Percentiles rank a stretch among this genome's conserved stretches.
phyloP scores from a whole-genome alignment of 192 early-diverging fungal genomes.

The Phycomyces blakesleeanus region DNA sequence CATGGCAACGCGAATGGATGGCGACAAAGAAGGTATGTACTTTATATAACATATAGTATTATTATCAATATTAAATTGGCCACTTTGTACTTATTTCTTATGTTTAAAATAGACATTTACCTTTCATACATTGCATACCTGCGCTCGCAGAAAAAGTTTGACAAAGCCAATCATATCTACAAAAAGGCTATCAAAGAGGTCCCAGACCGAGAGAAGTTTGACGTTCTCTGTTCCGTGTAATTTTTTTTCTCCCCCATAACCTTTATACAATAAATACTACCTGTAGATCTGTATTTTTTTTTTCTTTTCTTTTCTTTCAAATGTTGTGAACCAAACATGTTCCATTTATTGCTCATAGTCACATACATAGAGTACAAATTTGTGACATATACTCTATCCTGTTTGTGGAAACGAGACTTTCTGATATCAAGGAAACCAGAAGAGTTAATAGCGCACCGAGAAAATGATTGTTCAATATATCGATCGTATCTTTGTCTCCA shows the following conservation, averaged over 20 bases:
- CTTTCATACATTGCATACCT: slow-evolving; percentile 37
- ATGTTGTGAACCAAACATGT: too few relatives aligned
- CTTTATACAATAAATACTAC: background rate
- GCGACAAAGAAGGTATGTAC: slow-evolving; percentile 44
- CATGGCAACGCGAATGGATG: slow-evolving; percentile 38
- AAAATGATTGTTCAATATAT: too few relatives aligned
- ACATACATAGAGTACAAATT: too few relatives aligned
- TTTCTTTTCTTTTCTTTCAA: background rate
- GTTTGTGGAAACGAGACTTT: too few relatives aligned
- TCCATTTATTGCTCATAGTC: too few relatives aligned
- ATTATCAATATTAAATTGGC: too few relatives aligned
- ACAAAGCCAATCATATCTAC: slow-evolving; percentile 47
- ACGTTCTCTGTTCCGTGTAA: slow-evolving; percentile 2
- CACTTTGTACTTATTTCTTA: background rate
- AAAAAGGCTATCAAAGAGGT: slow-evolving; percentile 58
- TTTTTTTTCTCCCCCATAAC: background rate
- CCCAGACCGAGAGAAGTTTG: slow-evolving; percentile 49
- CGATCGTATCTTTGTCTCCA: too few relatives aligned
- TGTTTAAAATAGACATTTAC: slow-evolving; percentile 34
- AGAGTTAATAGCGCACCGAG: too few relatives aligned
- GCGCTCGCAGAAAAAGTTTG: slow-evolving; percentile 44
- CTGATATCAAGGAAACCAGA: too few relatives aligned
- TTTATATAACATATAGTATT: too few relatives aligned
- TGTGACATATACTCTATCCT: too few relatives aligned
- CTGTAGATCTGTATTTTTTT: background rate